These are phyloP conservation scores for Plenodomus tracheiphilus DNA, from an alignment of 2,329 filamentous ascomycete species.

Conservation along the genomic window DNA sequence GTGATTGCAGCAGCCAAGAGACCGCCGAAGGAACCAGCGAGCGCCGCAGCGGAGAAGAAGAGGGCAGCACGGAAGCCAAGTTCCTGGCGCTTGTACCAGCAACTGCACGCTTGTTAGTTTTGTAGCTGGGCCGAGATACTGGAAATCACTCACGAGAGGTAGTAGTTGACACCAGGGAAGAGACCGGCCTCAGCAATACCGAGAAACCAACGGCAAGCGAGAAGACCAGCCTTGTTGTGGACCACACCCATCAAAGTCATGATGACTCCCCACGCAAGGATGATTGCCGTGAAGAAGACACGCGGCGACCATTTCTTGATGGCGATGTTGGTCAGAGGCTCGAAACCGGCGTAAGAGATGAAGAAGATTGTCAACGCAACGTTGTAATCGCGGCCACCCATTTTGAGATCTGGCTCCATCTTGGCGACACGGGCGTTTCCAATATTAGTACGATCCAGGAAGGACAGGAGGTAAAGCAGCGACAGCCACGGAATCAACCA, in stretches of 20 bases:
- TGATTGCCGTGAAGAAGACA: constrained; percentile 51
- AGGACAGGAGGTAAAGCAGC: constrained; percentile 48
- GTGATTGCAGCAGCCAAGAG: constrained; percentile 61
- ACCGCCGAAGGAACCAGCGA: constrained; percentile 64
- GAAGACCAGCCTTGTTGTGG: constrained; percentile 41
- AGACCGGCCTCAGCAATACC: constrained; percentile 45
- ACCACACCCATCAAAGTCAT: constrained; percentile 56
- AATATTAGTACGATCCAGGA: constrained; percentile 44
- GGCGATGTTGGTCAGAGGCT: constrained; percentile 63
- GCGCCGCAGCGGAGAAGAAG: constrained; percentile 62
- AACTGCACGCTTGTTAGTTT: constrained; percentile 33
- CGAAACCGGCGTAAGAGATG: constrained; percentile 53
- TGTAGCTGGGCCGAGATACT: neutral
- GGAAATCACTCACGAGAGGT: constrained; percentile 58
- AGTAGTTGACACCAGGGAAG: constrained; percentile 53
- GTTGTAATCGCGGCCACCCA: constrained; percentile 63
- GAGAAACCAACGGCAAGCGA: constrained; percentile 44
- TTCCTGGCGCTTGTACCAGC: constrained; percentile 60
- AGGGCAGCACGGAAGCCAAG: constrained; percentile 58
- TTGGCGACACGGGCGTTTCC: constrained; percentile 52
- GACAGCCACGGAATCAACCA: constrained; percentile 48
- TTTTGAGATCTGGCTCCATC: constrained; percentile 31
- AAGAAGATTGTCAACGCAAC: constrained; percentile 70
- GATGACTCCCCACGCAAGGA: constrained; percentile 52
- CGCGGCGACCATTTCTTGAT: constrained; percentile 62